Conservation (phyloP, 768 basidiomycete genomes). For the Lyophyllum atratum region DNA sequence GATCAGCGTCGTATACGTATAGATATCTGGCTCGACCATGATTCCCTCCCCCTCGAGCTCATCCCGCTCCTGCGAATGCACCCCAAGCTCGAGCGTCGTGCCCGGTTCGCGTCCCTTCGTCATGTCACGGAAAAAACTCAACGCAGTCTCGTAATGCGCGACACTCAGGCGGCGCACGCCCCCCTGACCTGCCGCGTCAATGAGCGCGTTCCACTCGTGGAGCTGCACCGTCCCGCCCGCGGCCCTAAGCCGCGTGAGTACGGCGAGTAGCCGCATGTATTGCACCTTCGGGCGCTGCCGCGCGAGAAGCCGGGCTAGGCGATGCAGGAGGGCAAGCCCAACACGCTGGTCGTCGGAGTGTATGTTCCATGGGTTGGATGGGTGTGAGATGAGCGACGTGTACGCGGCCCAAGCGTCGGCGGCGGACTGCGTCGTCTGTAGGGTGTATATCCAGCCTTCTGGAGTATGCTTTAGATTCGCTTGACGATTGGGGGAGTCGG, state of each 20-base stretch:
- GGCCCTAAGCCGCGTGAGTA: constrained; percentile 56
- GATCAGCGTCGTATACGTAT: constrained; percentile 71
- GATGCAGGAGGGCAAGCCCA: constrained; percentile 55
- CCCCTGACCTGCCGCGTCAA: constrained; percentile 61
- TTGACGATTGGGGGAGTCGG: neutral
- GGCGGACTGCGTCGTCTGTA: constrained; percentile 21
- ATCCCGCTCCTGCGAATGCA: constrained; percentile 6
- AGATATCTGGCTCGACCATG: constrained; percentile 56
- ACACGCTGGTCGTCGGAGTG: constrained; percentile 27
- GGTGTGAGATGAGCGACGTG: constrained; percentile 33
- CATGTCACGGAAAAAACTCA: constrained; percentile 66
- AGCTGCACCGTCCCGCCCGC: constrained; percentile 54
- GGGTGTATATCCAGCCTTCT: constrained; percentile 15
- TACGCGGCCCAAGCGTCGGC: constrained; percentile 45
- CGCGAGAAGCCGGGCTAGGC: constrained; percentile 61
- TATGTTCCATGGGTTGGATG: constrained; percentile 18
- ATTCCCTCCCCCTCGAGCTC: constrained; percentile 9
- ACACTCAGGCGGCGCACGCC: constrained; percentile 60
- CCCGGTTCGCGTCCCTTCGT: constrained; percentile 46
- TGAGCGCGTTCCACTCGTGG: constrained; percentile 80
- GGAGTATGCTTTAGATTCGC: constrained; percentile 13
- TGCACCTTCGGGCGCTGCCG: constrained; percentile 57
- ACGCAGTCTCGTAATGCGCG: constrained; percentile 60
- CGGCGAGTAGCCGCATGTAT: constrained; percentile 70
- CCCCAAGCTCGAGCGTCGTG: constrained; percentile 22